Evolutionary conservation across 1,284 basidiomycete species (phyloP).

Genomic region (Sutorius eximius): DNA sequence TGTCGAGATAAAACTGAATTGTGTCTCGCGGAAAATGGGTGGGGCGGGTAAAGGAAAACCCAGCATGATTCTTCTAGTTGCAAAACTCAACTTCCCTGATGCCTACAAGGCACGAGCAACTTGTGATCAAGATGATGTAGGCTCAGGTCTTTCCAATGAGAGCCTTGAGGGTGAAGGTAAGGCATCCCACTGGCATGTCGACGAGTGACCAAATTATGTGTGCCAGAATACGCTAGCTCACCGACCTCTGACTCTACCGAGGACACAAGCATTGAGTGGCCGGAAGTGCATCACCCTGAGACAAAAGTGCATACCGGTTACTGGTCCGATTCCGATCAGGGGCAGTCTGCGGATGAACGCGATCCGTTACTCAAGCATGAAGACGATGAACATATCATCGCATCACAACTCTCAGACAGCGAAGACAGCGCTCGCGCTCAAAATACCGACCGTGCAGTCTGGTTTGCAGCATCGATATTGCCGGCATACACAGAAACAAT

Average conservation of each 20-base stretch:
- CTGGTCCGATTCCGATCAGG: slow-evolving; percentile 28
- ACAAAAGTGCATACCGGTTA: slow-evolving; percentile 26
- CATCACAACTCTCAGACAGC: slow-evolving; percentile 10
- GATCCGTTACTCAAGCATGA: slow-evolving; percentile 15
- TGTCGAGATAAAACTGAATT: slow-evolving; percentile 37
- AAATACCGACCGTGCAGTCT: background rate
- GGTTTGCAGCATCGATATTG: slow-evolving; percentile 33
- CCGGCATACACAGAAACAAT: slow-evolving; percentile 44
- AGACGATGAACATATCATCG: background rate
- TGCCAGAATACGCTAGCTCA: slow-evolving; percentile 13
- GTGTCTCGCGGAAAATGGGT: slow-evolving; percentile 10
- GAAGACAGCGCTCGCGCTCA: slow-evolving; percentile 7
- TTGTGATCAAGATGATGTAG: background rate
- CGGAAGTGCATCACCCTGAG: slow-evolving; percentile 7
- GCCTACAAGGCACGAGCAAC: background rate
- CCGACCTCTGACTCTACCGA: slow-evolving; percentile 13
- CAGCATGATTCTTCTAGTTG: slow-evolving; percentile 16
- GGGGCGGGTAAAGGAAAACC: slow-evolving; percentile 11
- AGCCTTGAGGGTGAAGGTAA: slow-evolving; percentile 11
- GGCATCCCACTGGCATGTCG: background rate
- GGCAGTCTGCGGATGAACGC: slow-evolving; percentile 20
- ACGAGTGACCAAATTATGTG: background rate
- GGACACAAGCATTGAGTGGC: slow-evolving; percentile 12
- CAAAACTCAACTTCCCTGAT: slow-evolving; percentile 18
- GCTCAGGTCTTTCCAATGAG: slow-evolving; percentile 4